These are phyloP conservation scores for Boletus rufocinnamomeus DNA, from an alignment of 768 basidiomycete genomes.

Conservation along the genomic window DNA sequence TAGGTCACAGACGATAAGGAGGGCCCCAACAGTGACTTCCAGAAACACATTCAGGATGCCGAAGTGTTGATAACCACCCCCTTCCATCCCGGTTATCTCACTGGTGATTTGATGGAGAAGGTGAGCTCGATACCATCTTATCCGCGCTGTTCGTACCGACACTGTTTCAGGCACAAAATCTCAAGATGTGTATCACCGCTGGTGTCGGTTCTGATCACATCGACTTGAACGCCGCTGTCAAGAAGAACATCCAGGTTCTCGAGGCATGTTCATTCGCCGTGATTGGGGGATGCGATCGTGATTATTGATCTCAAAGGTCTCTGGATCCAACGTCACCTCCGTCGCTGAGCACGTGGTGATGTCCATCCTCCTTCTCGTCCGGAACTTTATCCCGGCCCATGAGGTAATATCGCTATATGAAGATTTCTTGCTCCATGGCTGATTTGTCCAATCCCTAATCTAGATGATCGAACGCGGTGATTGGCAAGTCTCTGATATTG, in stretches of 20 bases:
- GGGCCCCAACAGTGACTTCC: constrained; percentile 74
- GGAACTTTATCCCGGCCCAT: constrained; percentile 85
- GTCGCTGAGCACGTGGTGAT: constrained; percentile 90
- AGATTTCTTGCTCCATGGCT: background rate
- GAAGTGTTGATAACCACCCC: constrained; percentile 79
- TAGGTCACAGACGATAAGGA: constrained; percentile 81
- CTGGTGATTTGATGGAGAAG: constrained; percentile 41
- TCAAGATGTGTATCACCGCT: constrained; percentile 87
- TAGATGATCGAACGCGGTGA: constrained; percentile 80
- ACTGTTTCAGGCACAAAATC: constrained; percentile 66
- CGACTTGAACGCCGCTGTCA: constrained; percentile 84
- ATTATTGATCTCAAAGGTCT: constrained; percentile 42
- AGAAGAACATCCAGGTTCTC: constrained; percentile 74
- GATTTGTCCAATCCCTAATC: background rate
- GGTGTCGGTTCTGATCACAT: constrained; percentile 90
- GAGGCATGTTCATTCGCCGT: constrained; percentile 37
- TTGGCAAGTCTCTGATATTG: constrained; percentile 83
- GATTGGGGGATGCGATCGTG: background rate
- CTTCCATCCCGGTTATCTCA: constrained; percentile 53
- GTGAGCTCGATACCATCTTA: constrained; percentile 26
- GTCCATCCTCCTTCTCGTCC: constrained; percentile 86
- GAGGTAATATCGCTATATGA: constrained; percentile 46
- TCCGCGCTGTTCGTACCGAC: background rate
- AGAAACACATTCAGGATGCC: constrained; percentile 72
- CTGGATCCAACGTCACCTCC: constrained; percentile 88